A percentile compares a stretch with the other conserved stretches of the same genome.
These are phyloP conservation scores for Stachybotrys elegans DNA, from an alignment of 2,329 filamentous ascomycete genomes.

Conservation along the genomic window DNA sequence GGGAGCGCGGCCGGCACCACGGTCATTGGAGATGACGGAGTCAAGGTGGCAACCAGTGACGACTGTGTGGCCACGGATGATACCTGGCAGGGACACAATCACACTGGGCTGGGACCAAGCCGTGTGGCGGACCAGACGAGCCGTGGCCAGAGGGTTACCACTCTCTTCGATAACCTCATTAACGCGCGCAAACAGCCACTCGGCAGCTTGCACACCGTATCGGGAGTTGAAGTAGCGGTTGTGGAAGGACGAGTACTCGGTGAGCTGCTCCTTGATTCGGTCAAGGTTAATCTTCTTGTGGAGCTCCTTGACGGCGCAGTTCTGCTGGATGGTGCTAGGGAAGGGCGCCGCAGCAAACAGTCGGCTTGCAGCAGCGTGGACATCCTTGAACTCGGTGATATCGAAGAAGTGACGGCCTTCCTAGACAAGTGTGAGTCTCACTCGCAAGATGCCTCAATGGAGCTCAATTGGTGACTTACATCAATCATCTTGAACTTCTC, in stretches of 20 bases:
- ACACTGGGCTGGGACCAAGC: conserved; percentile 41
- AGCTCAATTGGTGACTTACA: conserved; percentile 5
- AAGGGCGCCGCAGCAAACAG: conserved; percentile 10
- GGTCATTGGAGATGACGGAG: conserved; percentile 32
- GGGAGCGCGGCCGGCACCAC: conserved; percentile 33
- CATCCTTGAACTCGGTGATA: conserved; percentile 15
- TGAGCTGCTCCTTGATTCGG: conserved; percentile 26
- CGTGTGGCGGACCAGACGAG: conserved; percentile 34
- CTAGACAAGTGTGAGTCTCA: conserved; percentile 4
- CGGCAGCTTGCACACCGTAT: conserved; percentile 34
- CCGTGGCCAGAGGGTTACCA: conserved; percentile 32
- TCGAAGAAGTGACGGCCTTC: conserved; percentile 18
- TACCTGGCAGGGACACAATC: conserved; percentile 40
- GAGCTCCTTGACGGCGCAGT: conserved; percentile 11
- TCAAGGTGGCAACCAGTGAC: conserved; percentile 42
- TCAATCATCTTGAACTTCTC: conserved; percentile 19
- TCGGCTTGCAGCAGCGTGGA: conserved; percentile 4
- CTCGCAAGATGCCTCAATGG: not conserved
- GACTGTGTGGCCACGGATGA: conserved; percentile 23
- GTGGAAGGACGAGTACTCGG: conserved; percentile 24
- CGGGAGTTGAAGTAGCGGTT: conserved; percentile 40
- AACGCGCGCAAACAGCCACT: conserved; percentile 37
- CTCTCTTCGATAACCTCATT: conserved; percentile 28
- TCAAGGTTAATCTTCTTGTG: conserved; percentile 12
- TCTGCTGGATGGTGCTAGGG: conserved; percentile 13